Base-by-base conservation (phyloP, 805 yeast genomes). In the Barnettozyma botsteinii region DNA sequence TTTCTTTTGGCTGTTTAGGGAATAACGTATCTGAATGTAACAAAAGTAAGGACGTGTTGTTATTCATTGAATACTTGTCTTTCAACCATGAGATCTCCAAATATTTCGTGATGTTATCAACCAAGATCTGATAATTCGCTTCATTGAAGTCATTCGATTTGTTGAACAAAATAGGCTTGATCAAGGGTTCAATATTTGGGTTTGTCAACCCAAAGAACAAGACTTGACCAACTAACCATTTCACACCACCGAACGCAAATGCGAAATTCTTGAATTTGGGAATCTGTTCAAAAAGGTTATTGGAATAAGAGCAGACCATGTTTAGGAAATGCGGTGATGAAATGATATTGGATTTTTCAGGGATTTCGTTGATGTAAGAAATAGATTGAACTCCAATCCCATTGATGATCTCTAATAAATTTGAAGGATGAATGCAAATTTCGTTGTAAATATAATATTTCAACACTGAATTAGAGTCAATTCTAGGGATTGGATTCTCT, bases 211-310 rank as follows among this genome's bases (percentile, higher is more conserved):
- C 40, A 37, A 41, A 44, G 25, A 44, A 38, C 11, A 44, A 25
- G 6, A 44, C 40, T 30, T 44, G 47, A 4, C 47, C 47, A 15
- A 42, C 43, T 28, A 44, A 29, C 47, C 47, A 44, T 34, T 44
- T 44, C 7, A 41, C 45, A 31, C 47, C 47, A 32, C 47, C 47
- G 30, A 37, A 41, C 8, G 47, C 47, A 35, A 44, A 44, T 4
- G 47, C 37, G 33, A 31, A 44, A 22, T 38, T 42, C 31, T 41
- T 33, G 20, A 44, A 41, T 13, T 44, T 42, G 6, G 47, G 47
- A 21, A 44, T 38, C 23, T 38, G 40, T 23, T 44, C 47, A 22
- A 44, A 44, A 10, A 44, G 25, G 12, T 32, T 42, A 33, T 44
- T 44, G 3, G 47, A 45, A 38, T 41, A 44, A 12, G 41, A 37